Evolutionary conservation across 106 monocot genomes (phyloP), one percentile per base, ranked within the genome.

Genomic region (Posidonia australis): DNA sequence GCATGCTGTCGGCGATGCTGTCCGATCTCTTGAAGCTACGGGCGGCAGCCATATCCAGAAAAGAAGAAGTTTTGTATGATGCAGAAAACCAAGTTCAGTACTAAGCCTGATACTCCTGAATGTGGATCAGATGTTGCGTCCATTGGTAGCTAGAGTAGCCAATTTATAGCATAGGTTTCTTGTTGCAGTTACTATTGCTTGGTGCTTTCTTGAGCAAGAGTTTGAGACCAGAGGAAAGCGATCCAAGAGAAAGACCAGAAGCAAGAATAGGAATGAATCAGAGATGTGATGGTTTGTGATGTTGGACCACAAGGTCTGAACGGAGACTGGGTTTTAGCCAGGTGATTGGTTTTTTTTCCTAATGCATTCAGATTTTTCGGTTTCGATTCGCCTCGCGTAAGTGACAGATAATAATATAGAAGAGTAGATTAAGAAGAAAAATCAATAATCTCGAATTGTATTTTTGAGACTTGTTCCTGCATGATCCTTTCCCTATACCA

Each of bases 1-100:
- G 96, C 96, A 96, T 84, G 72, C 68, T 53, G 14, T 96, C 96
- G 0, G 87, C 87, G 54, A 96, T 82, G 82, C 77, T 90, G 43
- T 90, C 90, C 0, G 87, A 72, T 68, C 96, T 73, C 76, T 78
- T 87, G 72, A 96, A 85, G 75, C 81, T 87, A 16, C 65, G 16
- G 0, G 63, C 57, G 46, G 79, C 49, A 23, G 71, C 63, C 67
- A 78, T 78, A 1, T 58, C 21, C 30, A n/a, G 26, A 24, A 46
- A 51, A 4, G 21, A 44, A 23, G 12, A 44, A 0, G 44, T 14
- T 17, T 36, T 7, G n/a, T 32, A 24, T 46, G 23, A 22, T 46
- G 43, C 20, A 13, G 44, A 42, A 44, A 23, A 44, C 18, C 44
- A 4, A 64, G 23, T 28, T 64, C 13, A 25, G 24, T 64, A 46